phyloP scores from a whole-genome alignment of 768 basidiomycete species.

The Mycena epipterygia region DNA sequence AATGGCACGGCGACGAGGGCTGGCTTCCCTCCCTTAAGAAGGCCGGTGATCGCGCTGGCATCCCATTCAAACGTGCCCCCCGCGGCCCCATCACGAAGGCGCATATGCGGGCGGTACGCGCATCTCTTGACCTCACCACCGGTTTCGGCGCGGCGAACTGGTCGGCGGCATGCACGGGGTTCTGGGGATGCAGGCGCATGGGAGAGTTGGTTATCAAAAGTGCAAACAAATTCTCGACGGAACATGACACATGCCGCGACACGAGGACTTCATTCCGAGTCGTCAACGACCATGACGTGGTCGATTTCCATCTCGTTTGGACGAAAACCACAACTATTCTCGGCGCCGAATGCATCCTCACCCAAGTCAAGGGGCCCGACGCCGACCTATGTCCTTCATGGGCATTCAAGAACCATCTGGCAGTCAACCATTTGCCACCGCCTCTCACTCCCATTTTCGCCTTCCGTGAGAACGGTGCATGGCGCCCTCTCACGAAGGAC shows the following conservation, averaged over 20 bases:
- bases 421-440: background rate
- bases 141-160: background rate
- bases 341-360: background rate
- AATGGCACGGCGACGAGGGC: constrained; percentile 14
- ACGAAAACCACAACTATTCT: background rate
- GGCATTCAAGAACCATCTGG: background rate
- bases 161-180: background rate
- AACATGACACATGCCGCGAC: background rate
- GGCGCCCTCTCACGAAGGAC: background rate
- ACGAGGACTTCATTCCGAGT: background rate
- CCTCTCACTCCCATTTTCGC: background rate
- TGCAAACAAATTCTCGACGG: background rate
- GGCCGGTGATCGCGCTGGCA: background rate
- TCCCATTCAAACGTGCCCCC: background rate
- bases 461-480: background rate
- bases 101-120: background rate
- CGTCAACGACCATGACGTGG: too few species aligned
- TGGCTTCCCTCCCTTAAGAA: background rate
- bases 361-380: background rate
- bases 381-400: background rate
- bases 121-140: background rate
- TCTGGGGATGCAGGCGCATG: background rate
- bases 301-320: too few species aligned
- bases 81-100: constrained; percentile 2
- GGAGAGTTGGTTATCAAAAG: background rate